Base-by-base conservation (phyloP, 2,329 filamentous ascomycete genomes). In the Macrophomina pseudophaseolina region DNA sequence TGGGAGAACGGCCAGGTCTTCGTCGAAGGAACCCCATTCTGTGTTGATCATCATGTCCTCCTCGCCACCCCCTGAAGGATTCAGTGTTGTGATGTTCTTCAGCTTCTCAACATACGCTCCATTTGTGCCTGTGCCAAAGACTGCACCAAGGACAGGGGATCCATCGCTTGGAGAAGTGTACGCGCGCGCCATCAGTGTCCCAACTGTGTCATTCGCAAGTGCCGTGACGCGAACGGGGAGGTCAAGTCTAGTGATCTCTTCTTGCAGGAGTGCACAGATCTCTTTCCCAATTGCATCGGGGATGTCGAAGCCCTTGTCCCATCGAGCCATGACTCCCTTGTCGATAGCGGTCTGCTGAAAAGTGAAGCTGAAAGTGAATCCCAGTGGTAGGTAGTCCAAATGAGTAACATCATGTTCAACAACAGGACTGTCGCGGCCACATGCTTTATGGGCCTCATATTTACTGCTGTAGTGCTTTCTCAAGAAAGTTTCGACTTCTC, bases 261-360 rank as follows among this genome's bases (percentile, higher is more conserved):
- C 87, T 80, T 97, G 91, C 66, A 98, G 90, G 81, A 94, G 91
- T 59, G 92, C 92, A 9, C 97, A 93, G 33, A 97, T 91, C 74
- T 98, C 94, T 58, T 94, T 74, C 64, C 94, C 94, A 82, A 97
- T 94, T 52, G 97, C 93, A 46, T 93, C 94, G 32, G 89, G 86
- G 78, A 98, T 97, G 76, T 97, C 94, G 75, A 97, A 97, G 2
- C 94, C 94, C 84, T 98, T 98, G 72, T 94, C 97, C 94, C 94
- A 98, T 72, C 93, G 89, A 80, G 97, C 94, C 67, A 97, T 86
- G 46, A 97, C 86, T 72, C 94, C 94, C 79, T 97, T 92, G 72
- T 97, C 93, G 74, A 97, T 94, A 80, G 93, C 94, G 73, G 96
- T 88, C 79, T 97, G 94, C 0, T 92, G 95, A 16, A 93, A 94